Conservation (phyloP, 2,329 filamentous ascomycete species). For the Exophiala spinifera region DNA sequence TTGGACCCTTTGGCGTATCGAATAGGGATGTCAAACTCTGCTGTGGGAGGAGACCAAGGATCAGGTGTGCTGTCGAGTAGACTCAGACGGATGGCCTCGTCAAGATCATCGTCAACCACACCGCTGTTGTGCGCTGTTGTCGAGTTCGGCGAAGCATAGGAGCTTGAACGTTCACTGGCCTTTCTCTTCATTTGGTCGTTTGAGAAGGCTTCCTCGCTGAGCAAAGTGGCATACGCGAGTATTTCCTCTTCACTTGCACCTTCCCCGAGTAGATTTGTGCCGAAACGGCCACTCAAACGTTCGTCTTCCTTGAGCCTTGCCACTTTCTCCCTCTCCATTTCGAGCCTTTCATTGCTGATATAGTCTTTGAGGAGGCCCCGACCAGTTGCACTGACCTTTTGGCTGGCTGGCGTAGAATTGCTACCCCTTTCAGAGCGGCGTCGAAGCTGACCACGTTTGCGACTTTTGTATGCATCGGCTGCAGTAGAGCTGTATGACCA, state of each 20-base stretch:
- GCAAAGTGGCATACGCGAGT: conserved; percentile 59
- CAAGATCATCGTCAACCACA: conserved; percentile 56
- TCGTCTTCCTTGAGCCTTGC: conserved; percentile 65
- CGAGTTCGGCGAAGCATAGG: conserved; percentile 18
- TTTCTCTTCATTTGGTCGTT: conserved; percentile 48
- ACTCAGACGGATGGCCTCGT: conserved; percentile 60
- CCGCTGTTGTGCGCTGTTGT: not conserved
- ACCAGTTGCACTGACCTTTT: conserved; percentile 60
- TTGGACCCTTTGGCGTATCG: conserved; percentile 35
- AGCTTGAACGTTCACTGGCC: conserved; percentile 41
- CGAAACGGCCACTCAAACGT: conserved; percentile 75
- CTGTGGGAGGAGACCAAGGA: conserved; percentile 16
- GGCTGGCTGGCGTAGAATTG: conserved; percentile 52
- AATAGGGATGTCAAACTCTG: conserved; percentile 34
- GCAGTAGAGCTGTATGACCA: conserved; percentile 89
- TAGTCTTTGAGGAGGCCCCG: conserved; percentile 72
- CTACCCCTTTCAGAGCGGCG: conserved; percentile 66
- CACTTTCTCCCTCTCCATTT: conserved; percentile 71
- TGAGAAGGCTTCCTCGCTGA: conserved; percentile 58
- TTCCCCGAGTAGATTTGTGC: conserved; percentile 66
- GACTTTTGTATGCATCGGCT: conserved; percentile 69
- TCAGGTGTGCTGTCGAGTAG: conserved; percentile 37
- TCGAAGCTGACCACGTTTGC: conserved; percentile 65
- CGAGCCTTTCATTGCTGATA: conserved; percentile 80
- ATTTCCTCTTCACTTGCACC: conserved; percentile 60